Conservation (phyloP, 2,329 filamentous ascomycete species). For the Cladophialophora bantiana region DNA sequence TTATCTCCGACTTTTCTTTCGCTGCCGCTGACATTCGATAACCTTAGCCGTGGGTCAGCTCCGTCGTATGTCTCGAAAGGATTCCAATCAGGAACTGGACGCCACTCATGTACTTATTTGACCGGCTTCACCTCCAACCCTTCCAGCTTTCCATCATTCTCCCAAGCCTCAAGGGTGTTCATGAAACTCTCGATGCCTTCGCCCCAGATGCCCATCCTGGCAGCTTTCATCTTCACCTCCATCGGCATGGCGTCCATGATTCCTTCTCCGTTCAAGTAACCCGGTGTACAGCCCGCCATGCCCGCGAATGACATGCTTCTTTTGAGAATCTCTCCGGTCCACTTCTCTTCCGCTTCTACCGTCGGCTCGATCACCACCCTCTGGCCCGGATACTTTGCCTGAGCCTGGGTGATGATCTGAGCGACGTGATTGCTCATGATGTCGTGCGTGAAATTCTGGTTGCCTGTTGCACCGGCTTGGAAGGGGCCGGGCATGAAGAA, state of each 20-base stretch:
- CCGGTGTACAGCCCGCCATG: constrained; percentile 60
- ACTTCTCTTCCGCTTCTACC: constrained; percentile 56
- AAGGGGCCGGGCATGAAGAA: constrained; percentile 56
- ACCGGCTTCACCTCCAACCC: constrained; percentile 31
- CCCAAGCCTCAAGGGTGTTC: constrained; percentile 37
- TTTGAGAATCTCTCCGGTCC: constrained; percentile 52
- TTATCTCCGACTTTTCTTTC: no score
- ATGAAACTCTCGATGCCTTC: constrained; percentile 46
- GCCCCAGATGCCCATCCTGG: constrained; percentile 44
- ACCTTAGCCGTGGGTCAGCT: background rate
- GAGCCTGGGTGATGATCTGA: constrained; percentile 52
- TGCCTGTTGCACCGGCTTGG: constrained; percentile 53
- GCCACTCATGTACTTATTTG: background rate
- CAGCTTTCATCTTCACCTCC: constrained; percentile 46
- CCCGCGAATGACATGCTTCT: constrained; percentile 52
- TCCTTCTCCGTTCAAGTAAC: constrained; percentile 61
- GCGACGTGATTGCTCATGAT: constrained; percentile 52
- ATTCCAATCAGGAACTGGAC: background rate
- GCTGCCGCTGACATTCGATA: no score
- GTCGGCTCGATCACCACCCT: constrained; percentile 54
- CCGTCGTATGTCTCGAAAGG: background rate
- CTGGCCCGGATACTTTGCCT: constrained; percentile 36
- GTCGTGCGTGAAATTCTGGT: constrained; percentile 50
- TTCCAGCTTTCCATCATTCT: constrained; percentile 44
- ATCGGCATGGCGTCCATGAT: constrained; percentile 37